Evolutionary conservation across 805 yeast species (phyloP).

Genomic region (Helenozyma baotianmanensis): DNA sequence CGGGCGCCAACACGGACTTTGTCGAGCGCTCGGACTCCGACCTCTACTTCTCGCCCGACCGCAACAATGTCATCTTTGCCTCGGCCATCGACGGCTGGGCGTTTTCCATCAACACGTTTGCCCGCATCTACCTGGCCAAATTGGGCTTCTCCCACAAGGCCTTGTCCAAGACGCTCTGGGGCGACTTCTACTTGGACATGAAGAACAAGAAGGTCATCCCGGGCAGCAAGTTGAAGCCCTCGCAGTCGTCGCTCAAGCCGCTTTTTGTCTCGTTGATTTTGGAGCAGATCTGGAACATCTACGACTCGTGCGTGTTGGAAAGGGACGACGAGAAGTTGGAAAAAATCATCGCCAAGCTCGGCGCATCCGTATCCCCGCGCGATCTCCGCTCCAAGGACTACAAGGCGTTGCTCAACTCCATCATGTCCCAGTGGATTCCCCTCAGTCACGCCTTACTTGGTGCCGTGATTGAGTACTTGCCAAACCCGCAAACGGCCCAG

Average conservation of each 20-base stretch:
- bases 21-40: slow-evolving; percentile 77
- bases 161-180: slow-evolving; percentile 89
- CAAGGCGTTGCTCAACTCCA: slow-evolving; percentile 52
- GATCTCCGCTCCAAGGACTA: slow-evolving; percentile 79
- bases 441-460: slow-evolving; percentile 79
- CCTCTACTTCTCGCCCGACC: slow-evolving; percentile 80
- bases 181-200: slow-evolving; percentile 85
- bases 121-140: slow-evolving; percentile 78
- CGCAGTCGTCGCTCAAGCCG: slow-evolving; percentile 54
- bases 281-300: slow-evolving; percentile 90
- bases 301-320: slow-evolving; percentile 61
- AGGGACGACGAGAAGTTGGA: slow-evolving; percentile 67
- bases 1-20: slow-evolving; percentile 51
- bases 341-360: slow-evolving; percentile 68
- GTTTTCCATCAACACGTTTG: slow-evolving; percentile 82
- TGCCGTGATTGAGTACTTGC: slow-evolving; percentile 78
- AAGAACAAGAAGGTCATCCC: slow-evolving; percentile 80
- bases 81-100: slow-evolving; percentile 98
- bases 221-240: slow-evolving; percentile 58
- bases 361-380: slow-evolving; percentile 64
- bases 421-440: slow-evolving; percentile 94
- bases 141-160: slow-evolving; percentile 78
- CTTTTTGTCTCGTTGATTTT: slow-evolving; percentile 81
- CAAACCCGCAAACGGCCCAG: slow-evolving; percentile 81
- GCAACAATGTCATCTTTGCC: slow-evolving; percentile 86